Base-by-base conservation (phyloP, 306 rosid genomes). In the Pterocarpus santalinus region DNA sequence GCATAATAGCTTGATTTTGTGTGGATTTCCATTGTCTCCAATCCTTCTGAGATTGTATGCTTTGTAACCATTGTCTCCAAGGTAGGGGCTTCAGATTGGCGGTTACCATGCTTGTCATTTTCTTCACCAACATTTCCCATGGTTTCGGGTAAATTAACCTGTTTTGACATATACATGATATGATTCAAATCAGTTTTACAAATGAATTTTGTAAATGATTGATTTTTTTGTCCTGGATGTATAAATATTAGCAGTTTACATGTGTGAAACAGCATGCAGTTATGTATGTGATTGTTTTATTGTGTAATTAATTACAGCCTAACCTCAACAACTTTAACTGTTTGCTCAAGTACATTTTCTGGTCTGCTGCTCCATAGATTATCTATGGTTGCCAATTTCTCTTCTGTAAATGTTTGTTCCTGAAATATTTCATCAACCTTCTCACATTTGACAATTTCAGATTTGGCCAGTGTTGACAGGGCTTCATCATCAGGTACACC, bases 241-340 rank as follows among this genome's bases (percentile, higher is more conserved):
- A 8, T 41, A 41, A 41, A 8, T 8, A 41, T 41, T 41, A 1
- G 28, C 28, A 41, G 46, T 35, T 35, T 64, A 49, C 17, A 4
- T 8, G 41, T 17, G 41, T 7, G 32, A 52, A 51, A 36, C 30
- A 66, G 33, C 5, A 53, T 67, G 60, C 57, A 55, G 39, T 11
- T 57, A 58, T 57, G 14, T 17, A 14, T 69, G n/a, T 28, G 4
- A 6, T 38, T 57, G 57, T 56, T 52, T 28, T 55, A 2, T 28
- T 47, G 28, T 65, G 2, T 65, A 17, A 28, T 22, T 39, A 38
- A 22, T 22, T 22, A 22, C 10, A 41, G 13, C 46, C 81, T 28
- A 55, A 78, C 82, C 82, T 78, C 75, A 30, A 67, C 67, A 38
- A 49, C 56, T 38, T 30, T 5, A 41, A 11, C 8, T 13, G 11